Conservation (phyloP, 2,329 filamentous ascomycete species). For the Calonectria multiphialidica region DNA sequence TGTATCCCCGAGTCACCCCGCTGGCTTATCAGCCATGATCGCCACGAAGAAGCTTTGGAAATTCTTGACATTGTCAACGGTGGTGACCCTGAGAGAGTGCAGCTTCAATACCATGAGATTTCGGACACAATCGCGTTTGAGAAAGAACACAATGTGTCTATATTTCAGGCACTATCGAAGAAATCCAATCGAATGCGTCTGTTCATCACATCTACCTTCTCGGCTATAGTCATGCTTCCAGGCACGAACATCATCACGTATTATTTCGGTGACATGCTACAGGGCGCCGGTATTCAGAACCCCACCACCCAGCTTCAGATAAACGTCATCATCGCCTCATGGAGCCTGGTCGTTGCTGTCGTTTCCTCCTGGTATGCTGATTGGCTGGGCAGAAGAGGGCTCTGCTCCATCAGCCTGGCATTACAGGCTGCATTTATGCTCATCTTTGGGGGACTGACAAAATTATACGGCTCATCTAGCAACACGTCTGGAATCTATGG, state of each 20-base stretch:
- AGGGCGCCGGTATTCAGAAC: neutral
- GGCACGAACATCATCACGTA: neutral
- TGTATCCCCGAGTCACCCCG: constrained; percentile 70
- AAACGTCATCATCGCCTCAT: neutral
- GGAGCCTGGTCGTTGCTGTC: neutral
- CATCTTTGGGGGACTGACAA: neutral
- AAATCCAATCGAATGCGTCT: neutral
- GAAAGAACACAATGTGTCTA: neutral
- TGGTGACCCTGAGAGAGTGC: constrained; percentile 62
- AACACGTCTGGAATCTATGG: constrained; percentile 41
- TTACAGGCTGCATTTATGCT: neutral
- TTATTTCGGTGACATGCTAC: constrained; percentile 1
- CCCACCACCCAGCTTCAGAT: neutral
- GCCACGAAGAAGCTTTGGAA: constrained; percentile 64
- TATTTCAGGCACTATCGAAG: neutral
- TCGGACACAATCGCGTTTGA: constrained; percentile 44
- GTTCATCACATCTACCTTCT: neutral
- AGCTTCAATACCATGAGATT: constrained; percentile 66
- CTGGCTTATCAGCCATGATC: constrained; percentile 71
- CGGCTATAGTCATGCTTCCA: neutral
- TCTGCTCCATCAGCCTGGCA: neutral
- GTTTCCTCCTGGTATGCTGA: neutral
- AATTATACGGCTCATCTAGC: neutral
- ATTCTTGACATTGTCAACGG: constrained; percentile 66
- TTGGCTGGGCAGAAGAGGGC: neutral